Evolutionary conservation across 495 filamentous ascomycete genomes (phyloP).

Genomic region (Neurospora sp.): DNA sequence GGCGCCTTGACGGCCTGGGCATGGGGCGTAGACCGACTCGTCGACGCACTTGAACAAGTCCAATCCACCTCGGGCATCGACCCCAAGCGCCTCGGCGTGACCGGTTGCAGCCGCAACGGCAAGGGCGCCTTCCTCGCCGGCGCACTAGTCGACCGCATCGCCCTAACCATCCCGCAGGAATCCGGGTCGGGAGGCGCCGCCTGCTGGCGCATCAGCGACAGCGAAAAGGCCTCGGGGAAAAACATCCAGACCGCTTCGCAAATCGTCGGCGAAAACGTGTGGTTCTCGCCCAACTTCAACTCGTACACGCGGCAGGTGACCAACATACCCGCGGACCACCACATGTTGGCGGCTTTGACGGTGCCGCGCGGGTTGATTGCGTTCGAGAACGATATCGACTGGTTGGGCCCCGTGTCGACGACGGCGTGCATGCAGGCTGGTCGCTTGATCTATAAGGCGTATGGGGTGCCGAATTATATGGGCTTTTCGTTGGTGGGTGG

Average conservation of each 20-base stretch:
- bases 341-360: slow-evolving; percentile 38
- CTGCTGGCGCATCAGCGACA: slow-evolving; percentile 45
- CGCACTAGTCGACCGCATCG: slow-evolving; percentile 41
- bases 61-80: slow-evolving; percentile 37
- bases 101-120: slow-evolving; percentile 46
- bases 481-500: slow-evolving; percentile 44
- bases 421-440: slow-evolving; percentile 48
- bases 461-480: slow-evolving; percentile 41
- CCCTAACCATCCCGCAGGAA: slow-evolving; percentile 45
- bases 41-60: slow-evolving; percentile 44
- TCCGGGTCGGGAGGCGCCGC: slow-evolving; percentile 43
- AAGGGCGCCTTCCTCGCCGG: slow-evolving; percentile 45
- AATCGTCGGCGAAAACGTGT: slow-evolving; percentile 44
- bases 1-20: slow-evolving; percentile 44
- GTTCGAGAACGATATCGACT: slow-evolving; percentile 48
- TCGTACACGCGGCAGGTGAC: slow-evolving; percentile 21
- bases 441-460: slow-evolving; percentile 40
- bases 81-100: slow-evolving; percentile 38
- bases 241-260: slow-evolving; percentile 45
- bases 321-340: slow-evolving; percentile 41
- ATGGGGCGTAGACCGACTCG: slow-evolving; percentile 44
- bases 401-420: slow-evolving; percentile 41
- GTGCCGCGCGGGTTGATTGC: slow-evolving; percentile 38
- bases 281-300: slow-evolving; percentile 40
- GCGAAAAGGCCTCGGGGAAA: slow-evolving; percentile 32